phyloP scores from a whole-genome alignment of 805 yeast species.

The Saccharomycopsis fermentans region DNA sequence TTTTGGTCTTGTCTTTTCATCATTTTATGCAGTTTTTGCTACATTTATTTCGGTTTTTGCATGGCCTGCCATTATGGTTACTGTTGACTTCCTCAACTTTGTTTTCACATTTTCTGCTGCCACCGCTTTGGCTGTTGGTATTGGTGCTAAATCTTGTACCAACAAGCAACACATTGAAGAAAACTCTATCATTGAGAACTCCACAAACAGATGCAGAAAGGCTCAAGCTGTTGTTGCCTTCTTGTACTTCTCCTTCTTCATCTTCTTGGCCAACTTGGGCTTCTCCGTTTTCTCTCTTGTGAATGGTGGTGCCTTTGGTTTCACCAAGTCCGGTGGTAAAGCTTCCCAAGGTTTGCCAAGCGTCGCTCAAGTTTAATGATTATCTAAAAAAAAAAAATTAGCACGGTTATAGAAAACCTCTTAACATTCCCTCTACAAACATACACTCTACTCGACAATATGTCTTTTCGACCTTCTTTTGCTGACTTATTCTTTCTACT shows the following conservation, averaged over 20 bases:
- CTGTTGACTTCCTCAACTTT: constrained; percentile 76
- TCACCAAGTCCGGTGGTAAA: constrained; percentile 3
- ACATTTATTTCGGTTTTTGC: constrained; percentile 70
- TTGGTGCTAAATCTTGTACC: constrained; percentile 77
- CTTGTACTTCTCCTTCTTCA: constrained; percentile 73
- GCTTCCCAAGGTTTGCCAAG: constrained; percentile 11
- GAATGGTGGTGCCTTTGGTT: constrained; percentile 49
- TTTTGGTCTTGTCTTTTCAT: constrained; percentile 72
- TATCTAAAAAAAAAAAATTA: too few relatives aligned
- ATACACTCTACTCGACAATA: too few relatives aligned
- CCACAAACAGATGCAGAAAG: constrained; percentile 82
- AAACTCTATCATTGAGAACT: constrained; percentile 69
- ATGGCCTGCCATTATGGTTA: constrained; percentile 71
- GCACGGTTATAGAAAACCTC: too few relatives aligned
- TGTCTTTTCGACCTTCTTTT: not conserved
- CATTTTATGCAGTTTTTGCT: constrained; percentile 71
- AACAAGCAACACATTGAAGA: constrained; percentile 51
- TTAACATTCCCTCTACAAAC: too few relatives aligned
- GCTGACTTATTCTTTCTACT: not conserved
- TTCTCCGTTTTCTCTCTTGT: constrained; percentile 42
- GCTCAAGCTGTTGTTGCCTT: constrained; percentile 80
- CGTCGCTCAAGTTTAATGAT: constrained; percentile 14
- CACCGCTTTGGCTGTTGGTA: constrained; percentile 86
- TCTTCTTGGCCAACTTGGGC: constrained; percentile 55
- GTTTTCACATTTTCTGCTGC: constrained; percentile 94